Conservation (phyloP, 495 filamentous ascomycete genomes). For the Trichoderma virens region DNA sequence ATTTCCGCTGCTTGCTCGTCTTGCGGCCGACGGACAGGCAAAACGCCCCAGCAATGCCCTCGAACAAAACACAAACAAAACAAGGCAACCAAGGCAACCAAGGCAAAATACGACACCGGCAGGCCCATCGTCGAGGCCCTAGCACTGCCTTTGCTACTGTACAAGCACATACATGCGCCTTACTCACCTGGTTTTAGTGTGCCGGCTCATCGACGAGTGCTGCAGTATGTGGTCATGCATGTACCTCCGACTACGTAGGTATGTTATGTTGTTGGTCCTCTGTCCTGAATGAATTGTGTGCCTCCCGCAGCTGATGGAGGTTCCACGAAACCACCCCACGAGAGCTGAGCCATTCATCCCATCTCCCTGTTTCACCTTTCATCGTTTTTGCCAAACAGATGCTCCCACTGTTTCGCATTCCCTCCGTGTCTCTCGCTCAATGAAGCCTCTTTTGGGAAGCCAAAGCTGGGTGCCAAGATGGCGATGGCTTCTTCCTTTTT, state of each 20-base stretch:
- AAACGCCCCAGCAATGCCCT: background rate
- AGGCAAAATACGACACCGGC: background rate
- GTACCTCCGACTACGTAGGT: no score
- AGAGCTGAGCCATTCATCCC: background rate
- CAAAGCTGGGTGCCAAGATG: no score
- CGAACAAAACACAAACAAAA: background rate
- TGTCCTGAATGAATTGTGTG: no score
- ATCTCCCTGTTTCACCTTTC: no score
- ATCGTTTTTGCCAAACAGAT: no score
- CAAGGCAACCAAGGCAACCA: no score
- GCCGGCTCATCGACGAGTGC: no score
- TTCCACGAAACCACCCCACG: background rate
- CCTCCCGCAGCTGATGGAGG: background rate
- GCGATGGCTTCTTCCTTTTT: no score
- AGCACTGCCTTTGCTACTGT: background rate
- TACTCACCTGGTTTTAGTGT: no score
- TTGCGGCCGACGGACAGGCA: background rate
- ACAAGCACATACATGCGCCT: background rate
- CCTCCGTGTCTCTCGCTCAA: background rate
- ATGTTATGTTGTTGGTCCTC: no score
- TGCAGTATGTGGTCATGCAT: no score
- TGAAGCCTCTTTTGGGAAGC: background rate
- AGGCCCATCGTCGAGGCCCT: background rate
- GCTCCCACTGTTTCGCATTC: background rate
- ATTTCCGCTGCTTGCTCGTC: background rate